Evolutionary conservation across 2,329 filamentous ascomycete species (phyloP), one percentile per base, ranked within the genome.

Genomic region (Epicoccum sorghinum): DNA sequence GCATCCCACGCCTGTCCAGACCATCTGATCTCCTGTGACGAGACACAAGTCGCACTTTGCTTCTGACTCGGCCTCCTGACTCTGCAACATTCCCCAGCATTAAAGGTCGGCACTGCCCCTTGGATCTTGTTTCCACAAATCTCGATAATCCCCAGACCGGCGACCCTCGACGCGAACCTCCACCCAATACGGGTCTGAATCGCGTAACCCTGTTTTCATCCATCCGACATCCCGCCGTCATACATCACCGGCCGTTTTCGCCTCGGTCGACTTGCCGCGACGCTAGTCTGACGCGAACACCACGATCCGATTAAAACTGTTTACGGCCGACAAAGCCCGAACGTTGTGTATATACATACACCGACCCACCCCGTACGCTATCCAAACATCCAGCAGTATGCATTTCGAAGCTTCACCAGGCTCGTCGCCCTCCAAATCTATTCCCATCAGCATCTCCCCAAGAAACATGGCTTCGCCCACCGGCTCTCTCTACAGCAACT

Each of bases 391-490:
- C 14, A 33, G 14, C 48, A 52, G 45, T 6, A 75, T 75, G 72
- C 69, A 74, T 48, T 75, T 74, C 60, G 71, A 74, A 61, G 47
- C 66, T 5, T 72, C 71, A 30, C 71, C 71, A 37, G 61, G 64
- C 57, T 70, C 71, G 14, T 75, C 71, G 55, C 72, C 73, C 10
- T 74, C 71, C 52, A 73, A 72, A 48, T 75, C 72, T 14, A 67
- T 72, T n/a, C 69, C 72, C 40, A 74, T 75, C 55, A 68, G 66
- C 58, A 72, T 73, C 59, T 67, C 65, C 36, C 62, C 65, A 38
- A 62, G 67, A 43, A 71, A 57, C 62, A 73, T 74, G 69, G 62
- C 72, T 41, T 74, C 71, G 10, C 69, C 72, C 7, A 69, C 71
- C 12, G 61, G 61, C 41, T 74, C 71, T 44, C 60, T 74, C 61